A percentile compares a stretch with the other conserved stretches of the same genome.
Evolutionary conservation across 73 alveolate genomes (phyloP).

Genomic region (Paramecium octaurelia): DNA sequence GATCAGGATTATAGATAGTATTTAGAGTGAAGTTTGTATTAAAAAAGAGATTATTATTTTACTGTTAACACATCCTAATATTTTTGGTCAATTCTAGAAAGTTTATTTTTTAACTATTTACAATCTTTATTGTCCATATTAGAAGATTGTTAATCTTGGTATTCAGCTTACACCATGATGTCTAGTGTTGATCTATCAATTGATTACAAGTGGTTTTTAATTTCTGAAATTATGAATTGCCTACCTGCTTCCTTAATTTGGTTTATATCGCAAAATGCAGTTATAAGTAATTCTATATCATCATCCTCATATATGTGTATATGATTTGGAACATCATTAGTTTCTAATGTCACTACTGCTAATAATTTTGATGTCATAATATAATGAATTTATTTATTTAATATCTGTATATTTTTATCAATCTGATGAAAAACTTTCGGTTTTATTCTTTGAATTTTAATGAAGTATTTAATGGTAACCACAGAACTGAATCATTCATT

Average conservation of each 20-base stretch:
- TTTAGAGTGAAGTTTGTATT: background rate
- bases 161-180: background rate
- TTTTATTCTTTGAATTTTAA: background rate
- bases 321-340: background rate
- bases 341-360: conserved; percentile 3
- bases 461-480: background rate
- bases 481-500: background rate
- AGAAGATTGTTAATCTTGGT: background rate
- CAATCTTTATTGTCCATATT: background rate
- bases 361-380: background rate
- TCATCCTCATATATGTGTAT: background rate
- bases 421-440: background rate
- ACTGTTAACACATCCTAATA: background rate
- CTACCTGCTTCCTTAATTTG: background rate
- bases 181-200: background rate
- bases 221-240: background rate
- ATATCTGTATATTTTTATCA: background rate
- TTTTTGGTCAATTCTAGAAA: background rate
- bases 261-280: background rate
- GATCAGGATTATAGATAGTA: background rate
- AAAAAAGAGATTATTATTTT: background rate
- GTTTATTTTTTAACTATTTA: background rate
- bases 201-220: background rate
- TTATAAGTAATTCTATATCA: background rate
- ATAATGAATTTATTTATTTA: background rate